A percentile compares a stretch with the other conserved stretches of the same genome.
Conservation (phyloP, 2,329 filamentous ascomycete genomes). For the Ambrosiella xylebori region DNA sequence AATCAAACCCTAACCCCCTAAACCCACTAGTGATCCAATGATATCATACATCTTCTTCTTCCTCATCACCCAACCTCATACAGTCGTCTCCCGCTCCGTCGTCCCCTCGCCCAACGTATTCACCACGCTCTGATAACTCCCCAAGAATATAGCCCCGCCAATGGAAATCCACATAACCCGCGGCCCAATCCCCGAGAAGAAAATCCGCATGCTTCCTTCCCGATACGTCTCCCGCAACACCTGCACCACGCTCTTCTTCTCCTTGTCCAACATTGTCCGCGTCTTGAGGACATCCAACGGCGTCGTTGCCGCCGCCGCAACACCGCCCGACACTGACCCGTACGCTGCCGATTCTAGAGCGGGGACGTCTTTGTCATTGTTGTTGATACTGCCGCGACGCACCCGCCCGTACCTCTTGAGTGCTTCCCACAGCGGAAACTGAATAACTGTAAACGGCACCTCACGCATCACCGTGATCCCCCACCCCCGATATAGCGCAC, state of each 20-base stretch:
- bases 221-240: constrained; percentile 48
- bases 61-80: background rate
- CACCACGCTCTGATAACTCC: constrained; percentile 77
- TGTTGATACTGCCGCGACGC: constrained; percentile 19
- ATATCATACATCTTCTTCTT: background rate
- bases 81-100: background rate
- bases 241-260: constrained; percentile 39
- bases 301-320: constrained; percentile 78
- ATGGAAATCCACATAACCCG: constrained; percentile 88
- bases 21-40: background rate
- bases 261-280: constrained; percentile 73
- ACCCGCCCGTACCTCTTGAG: constrained; percentile 57
- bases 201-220: constrained; percentile 47
- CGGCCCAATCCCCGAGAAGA: constrained; percentile 64
- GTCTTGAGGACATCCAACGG: constrained; percentile 95
- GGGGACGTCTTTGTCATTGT: constrained; percentile 33
- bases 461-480: constrained; percentile 85
- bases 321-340: constrained; percentile 65
- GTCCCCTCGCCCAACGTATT: constrained; percentile 31
- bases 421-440: constrained; percentile 92
- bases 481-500: constrained; percentile 82
- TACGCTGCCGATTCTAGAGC: constrained; percentile 70
- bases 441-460: constrained; percentile 91
- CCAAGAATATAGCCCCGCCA: constrained; percentile 85
- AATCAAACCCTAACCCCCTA: background rate